Evolutionary conservation across 1,139 yeast genomes (phyloP).

Genomic region (Casaregolazyma suthepensis): DNA sequence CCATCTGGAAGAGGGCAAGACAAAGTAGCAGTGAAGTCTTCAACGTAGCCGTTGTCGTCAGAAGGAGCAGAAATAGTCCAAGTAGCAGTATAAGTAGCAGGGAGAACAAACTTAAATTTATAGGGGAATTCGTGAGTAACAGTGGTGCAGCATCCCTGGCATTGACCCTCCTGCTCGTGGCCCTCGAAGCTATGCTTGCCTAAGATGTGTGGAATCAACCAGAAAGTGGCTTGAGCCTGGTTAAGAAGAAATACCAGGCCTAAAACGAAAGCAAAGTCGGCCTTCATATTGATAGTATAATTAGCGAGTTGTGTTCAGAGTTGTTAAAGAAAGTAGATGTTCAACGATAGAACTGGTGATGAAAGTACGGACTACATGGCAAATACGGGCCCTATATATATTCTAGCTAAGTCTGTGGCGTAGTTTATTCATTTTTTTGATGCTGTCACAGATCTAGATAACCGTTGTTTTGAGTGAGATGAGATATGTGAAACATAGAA

Average conservation of each 20-base stretch:
- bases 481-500: constrained; percentile 1
- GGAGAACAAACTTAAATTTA: constrained; percentile 18
- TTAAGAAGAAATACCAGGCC: constrained; percentile 13
- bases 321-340: background rate
- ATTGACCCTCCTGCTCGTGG: constrained; percentile 4
- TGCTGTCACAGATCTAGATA: background rate
- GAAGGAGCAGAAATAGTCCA: constrained; percentile 28
- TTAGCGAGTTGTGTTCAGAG: background rate
- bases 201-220: constrained; percentile 5
- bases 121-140: constrained; percentile 20
- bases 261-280: constrained; percentile 10
- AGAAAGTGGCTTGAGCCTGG: constrained; percentile 9
- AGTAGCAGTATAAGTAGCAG: constrained; percentile 16
- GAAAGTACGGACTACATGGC: background rate
- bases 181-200: background rate
- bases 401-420: background rate
- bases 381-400: background rate
- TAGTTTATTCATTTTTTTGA: background rate
- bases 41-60: constrained; percentile 19
- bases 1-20: constrained; percentile 23
- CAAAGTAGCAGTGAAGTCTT: constrained; percentile 26
- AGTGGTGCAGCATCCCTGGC: constrained; percentile 25
- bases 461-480: background rate
- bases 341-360: background rate
- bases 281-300: constrained; percentile 10